Percentiles rank a stretch among this genome's conserved stretches.
phyloP scores from a whole-genome alignment of 495 filamentous ascomycete species.

The Aspergillus sparsus region DNA sequence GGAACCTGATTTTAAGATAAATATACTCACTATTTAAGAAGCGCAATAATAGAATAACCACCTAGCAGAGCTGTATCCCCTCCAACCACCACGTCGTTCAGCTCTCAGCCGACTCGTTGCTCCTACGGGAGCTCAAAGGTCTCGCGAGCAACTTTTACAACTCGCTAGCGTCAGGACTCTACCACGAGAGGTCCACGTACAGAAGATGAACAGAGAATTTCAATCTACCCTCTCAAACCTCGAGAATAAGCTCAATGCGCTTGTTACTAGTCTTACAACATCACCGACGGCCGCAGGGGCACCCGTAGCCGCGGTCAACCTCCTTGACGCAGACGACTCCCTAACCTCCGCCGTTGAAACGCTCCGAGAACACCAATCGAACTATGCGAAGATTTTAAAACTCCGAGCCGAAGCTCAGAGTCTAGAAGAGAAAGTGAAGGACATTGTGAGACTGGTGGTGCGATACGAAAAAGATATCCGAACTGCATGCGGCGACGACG shows the following conservation, averaged over 20 bases:
- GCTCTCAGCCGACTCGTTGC: no score
- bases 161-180: neutral
- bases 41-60: no score
- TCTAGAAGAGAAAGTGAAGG: slow-evolving; percentile 43
- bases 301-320: slow-evolving; percentile 39
- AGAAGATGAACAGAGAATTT: slow-evolving; percentile 41
- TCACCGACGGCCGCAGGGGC: slow-evolving; percentile 46
- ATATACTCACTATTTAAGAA: no score
- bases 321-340: slow-evolving; percentile 47
- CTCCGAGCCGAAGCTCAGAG: slow-evolving; percentile 41
- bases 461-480: slow-evolving; percentile 42
- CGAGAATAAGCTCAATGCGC: slow-evolving; percentile 45
- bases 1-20: no score
- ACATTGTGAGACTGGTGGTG: slow-evolving; percentile 44
- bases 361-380: slow-evolving; percentile 46
- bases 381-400: slow-evolving; percentile 41
- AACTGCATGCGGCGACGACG: slow-evolving; percentile 35
- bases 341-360: slow-evolving; percentile 42
- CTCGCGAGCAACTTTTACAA: neutral
- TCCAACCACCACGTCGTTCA: no score
- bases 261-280: slow-evolving; percentile 44
- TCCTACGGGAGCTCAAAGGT: neutral
- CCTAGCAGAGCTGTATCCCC: no score
- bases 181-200: neutral
- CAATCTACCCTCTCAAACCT: slow-evolving; percentile 41